phyloP scores from a whole-genome alignment of 192 early-diverging fungal genomes.

The Geranomyces variabilis region DNA sequence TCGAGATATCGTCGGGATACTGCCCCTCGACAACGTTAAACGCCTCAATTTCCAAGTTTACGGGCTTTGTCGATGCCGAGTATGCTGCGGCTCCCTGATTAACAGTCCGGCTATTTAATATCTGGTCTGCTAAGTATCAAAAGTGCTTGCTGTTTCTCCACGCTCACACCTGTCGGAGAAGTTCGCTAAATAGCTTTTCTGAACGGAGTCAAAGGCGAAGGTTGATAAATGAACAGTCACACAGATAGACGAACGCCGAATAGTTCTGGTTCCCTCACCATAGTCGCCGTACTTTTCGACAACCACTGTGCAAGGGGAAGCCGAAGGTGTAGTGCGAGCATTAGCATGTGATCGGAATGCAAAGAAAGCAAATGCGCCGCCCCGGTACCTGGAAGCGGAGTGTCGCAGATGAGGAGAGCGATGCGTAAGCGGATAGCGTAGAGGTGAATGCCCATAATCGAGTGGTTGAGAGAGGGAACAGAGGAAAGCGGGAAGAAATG shows the following conservation, averaged over 20 bases:
- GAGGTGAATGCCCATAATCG: background rate
- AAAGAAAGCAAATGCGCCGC: background rate
- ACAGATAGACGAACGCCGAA: too few species aligned
- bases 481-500: too few species aligned
- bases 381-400: slow-evolving; percentile 14
- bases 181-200: slow-evolving; percentile 29
- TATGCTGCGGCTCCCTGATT: background rate
- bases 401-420: slow-evolving; percentile 30
- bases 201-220: background rate
- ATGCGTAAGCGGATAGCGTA: background rate
- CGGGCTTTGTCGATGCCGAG: background rate
- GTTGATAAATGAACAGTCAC: too few species aligned
- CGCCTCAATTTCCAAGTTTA: slow-evolving; percentile 15
- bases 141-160: background rate
- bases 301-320: slow-evolving; percentile 10
- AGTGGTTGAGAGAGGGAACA: too few species aligned
- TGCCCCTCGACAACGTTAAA: slow-evolving; percentile 32
- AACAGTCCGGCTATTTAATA: too few species aligned
- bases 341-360: background rate
- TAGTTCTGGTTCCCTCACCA: too few species aligned
- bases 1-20: slow-evolving; percentile 26
- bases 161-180: slow-evolving; percentile 23
- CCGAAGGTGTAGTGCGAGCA: background rate
- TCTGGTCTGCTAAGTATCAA: background rate
- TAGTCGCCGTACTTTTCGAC: slow-evolving; percentile 32